Conservation (phyloP, 805 yeast genomes). For the Cyberlindnera subsufficiens region DNA sequence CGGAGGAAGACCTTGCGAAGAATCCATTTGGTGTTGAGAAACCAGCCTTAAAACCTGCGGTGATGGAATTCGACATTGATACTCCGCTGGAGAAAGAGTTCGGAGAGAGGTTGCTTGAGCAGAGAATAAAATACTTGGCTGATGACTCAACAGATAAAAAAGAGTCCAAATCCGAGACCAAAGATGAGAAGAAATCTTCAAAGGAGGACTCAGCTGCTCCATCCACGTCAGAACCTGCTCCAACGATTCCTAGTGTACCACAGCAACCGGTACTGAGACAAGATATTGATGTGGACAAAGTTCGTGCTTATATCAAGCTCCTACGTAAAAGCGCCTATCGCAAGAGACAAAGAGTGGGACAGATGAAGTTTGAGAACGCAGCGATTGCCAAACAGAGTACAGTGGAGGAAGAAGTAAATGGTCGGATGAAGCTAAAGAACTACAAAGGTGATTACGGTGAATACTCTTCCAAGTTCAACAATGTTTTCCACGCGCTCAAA, state of each 20-base stretch:
- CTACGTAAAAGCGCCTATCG: constrained; percentile 7
- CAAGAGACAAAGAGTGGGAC: constrained; percentile 14
- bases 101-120: constrained; percentile 35
- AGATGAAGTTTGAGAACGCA: constrained; percentile 13
- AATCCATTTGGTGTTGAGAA: constrained; percentile 59
- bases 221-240: neutral
- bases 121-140: constrained; percentile 30
- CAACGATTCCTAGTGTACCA: constrained; percentile 1
- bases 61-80: constrained; percentile 34
- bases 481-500: constrained; percentile 9
- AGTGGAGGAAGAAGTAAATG: constrained; percentile 12
- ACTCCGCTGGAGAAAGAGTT: constrained; percentile 36
- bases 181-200: constrained; percentile 1
- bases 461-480: constrained; percentile 14
- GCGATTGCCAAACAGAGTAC: constrained; percentile 9
- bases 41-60: constrained; percentile 18
- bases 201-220: neutral
- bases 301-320: constrained; percentile 10
- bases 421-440: constrained; percentile 19
- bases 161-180: neutral
- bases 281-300: constrained; percentile 22
- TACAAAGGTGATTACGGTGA: constrained; percentile 25
- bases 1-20: constrained; percentile 38
- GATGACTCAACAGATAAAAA: constrained; percentile 13
- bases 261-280: constrained; percentile 15